A percentile compares a stretch with the other conserved stretches of the same genome.
Conservation (phyloP, 164 flowering plant genomes). For the Liriodendron chinense region DNA sequence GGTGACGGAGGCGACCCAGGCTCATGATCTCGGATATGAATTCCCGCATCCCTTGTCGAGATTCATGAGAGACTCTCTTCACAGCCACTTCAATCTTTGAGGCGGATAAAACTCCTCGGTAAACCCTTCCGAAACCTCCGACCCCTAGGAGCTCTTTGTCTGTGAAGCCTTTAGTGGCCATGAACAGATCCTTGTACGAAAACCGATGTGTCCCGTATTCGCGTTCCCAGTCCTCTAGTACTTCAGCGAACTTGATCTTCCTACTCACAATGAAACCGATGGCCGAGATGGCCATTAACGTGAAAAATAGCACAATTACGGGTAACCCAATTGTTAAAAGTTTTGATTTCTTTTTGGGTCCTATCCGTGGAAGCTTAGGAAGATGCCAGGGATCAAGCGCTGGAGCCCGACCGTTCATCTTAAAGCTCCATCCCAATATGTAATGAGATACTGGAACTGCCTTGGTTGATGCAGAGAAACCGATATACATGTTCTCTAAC, state of each 20-base stretch:
- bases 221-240: constrained; percentile 12
- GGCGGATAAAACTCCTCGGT: constrained; percentile 7
- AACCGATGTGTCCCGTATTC: constrained; percentile 15
- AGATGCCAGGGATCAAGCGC: constrained; percentile 36
- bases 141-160: constrained; percentile 13
- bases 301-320: not conserved
- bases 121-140: constrained; percentile 22
- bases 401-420: constrained; percentile 37
- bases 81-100: constrained; percentile 11
- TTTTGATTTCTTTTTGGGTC: constrained; percentile 4
- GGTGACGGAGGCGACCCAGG: constrained; percentile 19
- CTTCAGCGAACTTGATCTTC: constrained; percentile 10
- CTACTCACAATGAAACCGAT: not conserved
- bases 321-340: constrained; percentile 10
- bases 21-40: constrained; percentile 22
- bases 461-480: constrained; percentile 68
- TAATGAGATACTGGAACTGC: constrained; percentile 42
- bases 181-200: constrained; percentile 7
- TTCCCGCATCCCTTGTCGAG: constrained; percentile 19
- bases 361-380: constrained; percentile 33
- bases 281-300: not conserved
- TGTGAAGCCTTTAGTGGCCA: constrained; percentile 11
- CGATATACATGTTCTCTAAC: constrained; percentile 44
- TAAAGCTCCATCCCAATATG: constrained; percentile 65
- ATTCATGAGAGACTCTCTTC: constrained; percentile 21